phyloP scores from a whole-genome alignment of 2,329 filamentous ascomycete genomes.

The Colletotrichum aenigma region DNA sequence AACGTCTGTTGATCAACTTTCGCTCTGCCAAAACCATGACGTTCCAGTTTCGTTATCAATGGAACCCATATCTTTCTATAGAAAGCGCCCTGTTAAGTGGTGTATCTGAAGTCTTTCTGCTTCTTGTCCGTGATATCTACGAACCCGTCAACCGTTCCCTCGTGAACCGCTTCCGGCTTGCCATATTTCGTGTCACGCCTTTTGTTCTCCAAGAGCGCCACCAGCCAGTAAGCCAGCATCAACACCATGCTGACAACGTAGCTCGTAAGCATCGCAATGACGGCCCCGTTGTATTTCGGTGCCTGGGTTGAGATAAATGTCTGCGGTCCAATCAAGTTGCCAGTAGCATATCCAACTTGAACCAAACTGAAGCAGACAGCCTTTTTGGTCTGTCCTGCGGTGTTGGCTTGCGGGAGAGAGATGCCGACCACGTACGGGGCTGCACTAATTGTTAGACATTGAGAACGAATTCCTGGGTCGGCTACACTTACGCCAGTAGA shows the following conservation, averaged over 20 bases:
- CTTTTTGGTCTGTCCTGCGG: constrained; percentile 42
- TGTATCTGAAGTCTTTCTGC: background rate
- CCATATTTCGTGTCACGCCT: background rate
- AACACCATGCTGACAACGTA: background rate
- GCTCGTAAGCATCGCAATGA: constrained; percentile 25
- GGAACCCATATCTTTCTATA: fast-evolving
- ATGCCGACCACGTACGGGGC: background rate
- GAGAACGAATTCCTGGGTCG: fast-evolving
- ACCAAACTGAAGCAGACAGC: constrained; percentile 48
- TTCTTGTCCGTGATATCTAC: background rate
- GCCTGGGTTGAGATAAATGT: constrained; percentile 40
- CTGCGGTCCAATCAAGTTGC: constrained; percentile 44
- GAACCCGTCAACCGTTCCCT: background rate
- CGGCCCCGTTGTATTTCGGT: constrained; percentile 35
- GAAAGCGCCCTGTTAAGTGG: background rate
- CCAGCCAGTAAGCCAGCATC: background rate
- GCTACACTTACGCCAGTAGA: background rate
- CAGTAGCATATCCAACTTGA: constrained; percentile 46
- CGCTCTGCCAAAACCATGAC: too few relatives aligned
- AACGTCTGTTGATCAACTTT: background rate
- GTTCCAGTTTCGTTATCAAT: too few relatives aligned
- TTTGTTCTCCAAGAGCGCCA: background rate
- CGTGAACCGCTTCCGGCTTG: background rate
- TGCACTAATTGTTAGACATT: constrained; percentile 23
- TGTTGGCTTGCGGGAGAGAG: constrained; percentile 26